Base-by-base conservation (phyloP, 1,284 basidiomycete genomes). In the Malassezia slooffiae region DNA sequence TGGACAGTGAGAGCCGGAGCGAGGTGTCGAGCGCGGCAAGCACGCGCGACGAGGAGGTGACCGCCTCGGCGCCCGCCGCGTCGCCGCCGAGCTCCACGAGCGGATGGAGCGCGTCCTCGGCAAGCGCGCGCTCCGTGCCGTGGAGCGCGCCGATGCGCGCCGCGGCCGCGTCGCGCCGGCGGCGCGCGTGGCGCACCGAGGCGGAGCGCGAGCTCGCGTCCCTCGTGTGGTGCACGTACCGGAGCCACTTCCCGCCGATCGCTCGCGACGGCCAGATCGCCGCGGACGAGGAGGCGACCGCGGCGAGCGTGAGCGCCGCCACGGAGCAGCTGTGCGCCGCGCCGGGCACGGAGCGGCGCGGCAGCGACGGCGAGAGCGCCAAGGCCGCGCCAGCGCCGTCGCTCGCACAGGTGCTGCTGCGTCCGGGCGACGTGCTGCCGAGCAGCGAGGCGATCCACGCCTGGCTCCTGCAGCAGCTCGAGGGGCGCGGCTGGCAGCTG, bases 331-430 rank as follows among this genome's bases (percentile, higher is more conserved):
- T 32, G 27, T 43, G 36, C 16, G 10, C 5, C 16, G n/a, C 24
- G 28, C 35, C 42, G 8, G 29, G 29, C 11, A n/a, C 29, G 15
- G 8, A 7, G 29, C n/a, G n/a, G n/a, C n/a, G n/a, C n/a, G n/a
- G 26, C 26, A 15, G n/a, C 10, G 21, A 16, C 16, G 16, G 16
- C 5, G 20, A 11, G 11, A 15, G 5, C 30, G 19, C 21, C 28
- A 16, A 30, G 9, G 41, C 20, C 19, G 10, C 16, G n/a, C 15
- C 20, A 20, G 79, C 79, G 22, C 80, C 80, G 1, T 41, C 22
- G 41, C 57, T 22, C 34, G 40, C 19, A 38, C 42, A 20, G 26
- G 28, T 22, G 27, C 32, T 38, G 10, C 23, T 15, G 10, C 50
- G 23, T 30, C 41, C 36, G 34, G 41, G 17, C 17, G 43, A 22